Base-by-base conservation (phyloP, 129 eudicot genomes). In the Artemisia annua region DNA sequence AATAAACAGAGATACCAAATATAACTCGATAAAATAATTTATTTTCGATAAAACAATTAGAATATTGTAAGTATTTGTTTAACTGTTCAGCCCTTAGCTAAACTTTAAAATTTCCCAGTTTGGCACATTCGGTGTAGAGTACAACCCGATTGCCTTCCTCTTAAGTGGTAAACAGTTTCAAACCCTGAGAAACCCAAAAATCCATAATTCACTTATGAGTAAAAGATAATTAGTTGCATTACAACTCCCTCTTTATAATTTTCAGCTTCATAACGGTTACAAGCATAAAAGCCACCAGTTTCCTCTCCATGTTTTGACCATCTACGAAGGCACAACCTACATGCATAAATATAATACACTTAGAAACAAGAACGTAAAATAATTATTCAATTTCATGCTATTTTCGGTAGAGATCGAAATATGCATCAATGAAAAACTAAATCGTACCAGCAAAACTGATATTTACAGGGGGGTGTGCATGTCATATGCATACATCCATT, bases 241-340 rank as follows among this genome's bases (percentile, higher is more conserved):
- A 66, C 71, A 54, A 19, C 72, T 63, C 71, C 62, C 19, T 52
- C 78, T 64, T 55, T 35, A 65, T 51, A n/a, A n/a, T n/a, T 48
- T 6, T 71, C 78, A 74, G 63, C 50, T 63, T 63, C 71, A 13
- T 63, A 74, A 63, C 78, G 71, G 62, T 63, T 74, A 75, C 97
- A 91, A 15, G 96, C 92, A 82, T 91, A 91, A 71, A 88, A 91
- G 56, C 97, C 96, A 63, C 97, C 97, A 10, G 97, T 91, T 80
- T 88, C 85, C 83, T 91, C 95, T 69, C 97, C 97, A 80, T 91
- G 97, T 39, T 88, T 90, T 11, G 97, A 77, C 97, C 97, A 91
- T 61, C 81, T 82, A 81, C 90, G 92, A 66, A 86, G 91, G 70
- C 97, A 91, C 14, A 91, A 74, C 96, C 97, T 91, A 84, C 81